A percentile compares a stretch with the other conserved stretches of the same genome.
Conservation (phyloP, 306 rosid genomes). For the Cicer cuneatum region DNA sequence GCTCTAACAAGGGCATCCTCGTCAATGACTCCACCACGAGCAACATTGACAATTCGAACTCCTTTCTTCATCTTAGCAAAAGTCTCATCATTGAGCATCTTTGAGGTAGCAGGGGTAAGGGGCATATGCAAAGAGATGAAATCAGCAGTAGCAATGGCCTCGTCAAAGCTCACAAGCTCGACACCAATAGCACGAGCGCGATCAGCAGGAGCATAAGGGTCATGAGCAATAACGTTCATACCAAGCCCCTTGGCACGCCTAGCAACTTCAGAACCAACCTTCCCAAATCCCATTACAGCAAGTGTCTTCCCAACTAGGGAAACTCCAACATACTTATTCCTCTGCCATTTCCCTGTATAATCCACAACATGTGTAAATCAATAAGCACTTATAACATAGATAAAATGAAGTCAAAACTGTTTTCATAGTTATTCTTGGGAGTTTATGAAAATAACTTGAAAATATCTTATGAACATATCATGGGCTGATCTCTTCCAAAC, state of each 20-base stretch:
- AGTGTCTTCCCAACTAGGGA: constrained; percentile 97
- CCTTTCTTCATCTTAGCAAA: constrained; percentile 98
- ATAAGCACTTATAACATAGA: background rate
- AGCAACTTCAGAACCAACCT: constrained; percentile 98
- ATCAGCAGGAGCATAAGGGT: constrained; percentile 94
- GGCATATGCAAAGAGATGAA: constrained; percentile 99
- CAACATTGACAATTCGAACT: constrained; percentile 90
- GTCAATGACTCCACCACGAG: constrained; percentile 97
- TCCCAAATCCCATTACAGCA: constrained; percentile 96
- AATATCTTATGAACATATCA: too few relatives aligned
- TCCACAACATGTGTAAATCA: constrained; percentile 5
- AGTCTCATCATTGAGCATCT: constrained; percentile 88
- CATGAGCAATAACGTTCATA: constrained; percentile 95
- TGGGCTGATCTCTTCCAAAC: too few relatives aligned
- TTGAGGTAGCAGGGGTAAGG: constrained; percentile 82
- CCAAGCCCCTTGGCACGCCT: constrained; percentile 99
- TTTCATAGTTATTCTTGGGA: too few relatives aligned
- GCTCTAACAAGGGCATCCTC: constrained; percentile 97
- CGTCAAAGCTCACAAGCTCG: constrained; percentile 93
- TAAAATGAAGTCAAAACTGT: too few relatives aligned
- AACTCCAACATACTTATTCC: constrained; percentile 94
- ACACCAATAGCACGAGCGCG: constrained; percentile 98
- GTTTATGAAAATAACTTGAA: too few relatives aligned
- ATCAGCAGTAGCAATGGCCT: constrained; percentile 84
- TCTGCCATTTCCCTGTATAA: constrained; percentile 84